These are phyloP conservation scores for Cryptomeria japonica DNA, from an alignment of 75 land plant genomes.

Conservation along the genomic window DNA sequence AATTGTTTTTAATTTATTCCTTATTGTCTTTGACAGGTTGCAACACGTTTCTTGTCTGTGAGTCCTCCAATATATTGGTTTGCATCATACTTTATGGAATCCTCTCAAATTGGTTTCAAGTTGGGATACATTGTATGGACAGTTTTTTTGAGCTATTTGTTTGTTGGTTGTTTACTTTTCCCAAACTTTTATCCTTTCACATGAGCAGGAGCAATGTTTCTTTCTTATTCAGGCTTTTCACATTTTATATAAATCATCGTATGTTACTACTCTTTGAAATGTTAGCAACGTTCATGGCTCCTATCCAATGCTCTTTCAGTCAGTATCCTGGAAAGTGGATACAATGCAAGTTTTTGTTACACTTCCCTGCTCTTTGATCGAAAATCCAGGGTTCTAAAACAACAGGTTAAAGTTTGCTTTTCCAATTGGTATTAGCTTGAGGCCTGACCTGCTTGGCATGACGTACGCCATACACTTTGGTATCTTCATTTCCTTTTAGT, in stretches of 20 bases:
- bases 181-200: constrained; percentile 93
- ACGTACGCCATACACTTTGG: not conserved
- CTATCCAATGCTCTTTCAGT: not conserved
- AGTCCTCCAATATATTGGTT: constrained; percentile 87
- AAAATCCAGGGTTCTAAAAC: not conserved
- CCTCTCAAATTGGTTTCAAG: constrained; percentile 16
- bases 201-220: constrained; percentile 24
- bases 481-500: not conserved
- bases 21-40: constrained; percentile 51
- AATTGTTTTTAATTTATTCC: not conserved
- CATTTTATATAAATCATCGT: not conserved
- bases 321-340: not conserved
- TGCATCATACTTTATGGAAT: constrained; percentile 45
- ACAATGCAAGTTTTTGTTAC: not conserved
- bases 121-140: constrained; percentile 62
- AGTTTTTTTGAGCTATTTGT: constrained; percentile 56
- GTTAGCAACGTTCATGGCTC: not conserved
- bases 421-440: not conserved
- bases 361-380: not conserved
- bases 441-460: not conserved
- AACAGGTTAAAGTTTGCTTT: not conserved
- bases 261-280: not conserved
- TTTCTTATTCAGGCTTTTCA: not conserved
- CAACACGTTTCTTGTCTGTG: constrained; percentile 82
- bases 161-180: constrained; percentile 80